Evolutionary conservation across 768 basidiomycete species (phyloP).

Genomic region (Hygrocybe coccinea): DNA sequence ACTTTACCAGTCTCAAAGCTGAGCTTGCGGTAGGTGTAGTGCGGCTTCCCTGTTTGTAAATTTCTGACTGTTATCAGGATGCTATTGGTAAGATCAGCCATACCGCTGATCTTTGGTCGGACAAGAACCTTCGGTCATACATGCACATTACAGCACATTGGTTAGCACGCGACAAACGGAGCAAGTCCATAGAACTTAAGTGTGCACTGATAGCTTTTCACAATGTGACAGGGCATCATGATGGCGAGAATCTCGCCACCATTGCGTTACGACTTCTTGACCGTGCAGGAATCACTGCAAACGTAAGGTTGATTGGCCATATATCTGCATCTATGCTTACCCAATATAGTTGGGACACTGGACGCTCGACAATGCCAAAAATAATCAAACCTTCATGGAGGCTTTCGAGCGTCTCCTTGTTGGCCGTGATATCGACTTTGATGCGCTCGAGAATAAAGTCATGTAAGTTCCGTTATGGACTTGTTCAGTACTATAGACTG

Average conservation of each 20-base stretch:
- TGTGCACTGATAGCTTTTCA: conserved; percentile 15
- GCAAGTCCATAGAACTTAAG: conserved; percentile 4
- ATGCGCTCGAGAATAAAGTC: no score
- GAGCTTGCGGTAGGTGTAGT: conserved; percentile 18
- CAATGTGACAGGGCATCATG: conserved; percentile 12
- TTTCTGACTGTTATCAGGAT: neutral
- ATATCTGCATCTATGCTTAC: no score
- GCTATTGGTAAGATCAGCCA: conserved; percentile 10
- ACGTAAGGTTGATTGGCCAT: no score
- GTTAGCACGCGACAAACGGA: conserved; percentile 6
- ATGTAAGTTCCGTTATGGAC: no score
- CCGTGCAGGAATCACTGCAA: no score
- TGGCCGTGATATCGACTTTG: no score
- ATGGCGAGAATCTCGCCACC: conserved; percentile 6
- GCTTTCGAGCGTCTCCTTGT: no score
- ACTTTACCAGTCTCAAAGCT: conserved; percentile 19
- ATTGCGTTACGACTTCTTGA: no score
- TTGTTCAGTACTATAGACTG: no score
- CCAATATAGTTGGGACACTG: no score
- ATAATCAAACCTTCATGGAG: no score
- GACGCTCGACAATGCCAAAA: no score
- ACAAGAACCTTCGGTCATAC: conserved; percentile 5
- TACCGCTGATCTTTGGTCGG: conserved; percentile 19
- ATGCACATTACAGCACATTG: conserved; percentile 17
- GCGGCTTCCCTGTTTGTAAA: neutral